Conservation (phyloP, 2,329 filamentous ascomycete species). For the Endothia cerciana region DNA sequence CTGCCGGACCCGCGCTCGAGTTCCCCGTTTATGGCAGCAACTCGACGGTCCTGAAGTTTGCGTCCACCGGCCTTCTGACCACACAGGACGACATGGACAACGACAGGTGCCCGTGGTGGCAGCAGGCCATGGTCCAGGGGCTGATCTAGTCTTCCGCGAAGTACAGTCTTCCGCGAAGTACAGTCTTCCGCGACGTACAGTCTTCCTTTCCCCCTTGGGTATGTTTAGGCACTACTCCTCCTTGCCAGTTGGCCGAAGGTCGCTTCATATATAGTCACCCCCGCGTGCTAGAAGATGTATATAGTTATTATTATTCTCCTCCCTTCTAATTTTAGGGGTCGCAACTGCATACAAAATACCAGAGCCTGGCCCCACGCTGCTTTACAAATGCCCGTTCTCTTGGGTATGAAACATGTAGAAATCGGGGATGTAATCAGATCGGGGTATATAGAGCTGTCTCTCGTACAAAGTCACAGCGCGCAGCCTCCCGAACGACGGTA, state of each 20-base stretch:
- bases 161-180: neutral
- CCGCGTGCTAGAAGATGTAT: neutral
- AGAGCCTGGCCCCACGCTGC: neutral
- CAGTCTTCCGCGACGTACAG: too few relatives aligned
- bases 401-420: neutral
- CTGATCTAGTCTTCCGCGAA: constrained; percentile 18
- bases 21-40: constrained; percentile 35
- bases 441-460: neutral
- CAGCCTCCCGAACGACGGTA: neutral
- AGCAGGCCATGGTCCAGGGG: constrained; percentile 36
- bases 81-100: constrained; percentile 36
- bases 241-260: too few relatives aligned
- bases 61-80: constrained; percentile 26
- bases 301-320: too few relatives aligned
- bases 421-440: too few relatives aligned
- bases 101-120: constrained; percentile 40
- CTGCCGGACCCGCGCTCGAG: constrained; percentile 14
- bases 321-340: neutral
- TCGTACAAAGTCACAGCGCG: neutral
- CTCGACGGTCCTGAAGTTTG: constrained; percentile 31
- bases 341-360: neutral
- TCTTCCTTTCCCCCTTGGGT: neutral
- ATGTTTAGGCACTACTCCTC: neutral
- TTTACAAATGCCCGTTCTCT: neutral
- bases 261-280: too few relatives aligned